These are phyloP conservation scores for Neonectria sp. DNA, from an alignment of 2,329 filamentous ascomycete genomes.

Conservation along the genomic window DNA sequence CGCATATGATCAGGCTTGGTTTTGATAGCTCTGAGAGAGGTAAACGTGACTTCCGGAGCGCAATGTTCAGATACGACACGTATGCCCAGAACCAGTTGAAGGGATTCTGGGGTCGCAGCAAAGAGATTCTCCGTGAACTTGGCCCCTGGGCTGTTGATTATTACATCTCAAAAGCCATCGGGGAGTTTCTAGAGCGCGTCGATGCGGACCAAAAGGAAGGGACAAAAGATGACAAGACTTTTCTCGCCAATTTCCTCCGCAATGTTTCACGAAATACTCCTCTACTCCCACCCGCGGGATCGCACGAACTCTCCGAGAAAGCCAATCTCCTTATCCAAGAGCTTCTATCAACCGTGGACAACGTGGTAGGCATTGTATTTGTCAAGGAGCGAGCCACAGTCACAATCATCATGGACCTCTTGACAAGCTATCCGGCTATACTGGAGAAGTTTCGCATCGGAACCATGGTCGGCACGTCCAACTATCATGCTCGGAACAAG, in stretches of 20 bases:
- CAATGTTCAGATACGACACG: conserved; percentile 63
- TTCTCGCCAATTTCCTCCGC: conserved; percentile 65
- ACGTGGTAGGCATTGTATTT: conserved; percentile 75
- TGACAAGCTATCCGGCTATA: conserved; percentile 67
- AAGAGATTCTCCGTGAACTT: conserved; percentile 69
- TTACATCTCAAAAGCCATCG: conserved; percentile 70
- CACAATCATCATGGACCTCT: conserved; percentile 70
- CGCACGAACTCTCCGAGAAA: conserved; percentile 69
- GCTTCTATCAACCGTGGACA: conserved; percentile 60
- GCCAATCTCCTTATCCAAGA: conserved; percentile 66
- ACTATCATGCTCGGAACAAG: conserved; percentile 51
- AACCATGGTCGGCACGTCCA: conserved; percentile 70
- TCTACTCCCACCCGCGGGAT: conserved; percentile 29
- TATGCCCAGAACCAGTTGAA: conserved; percentile 70
- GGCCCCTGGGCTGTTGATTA: conserved; percentile 79
- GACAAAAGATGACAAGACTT: conserved; percentile 67
- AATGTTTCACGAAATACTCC: conserved; percentile 48
- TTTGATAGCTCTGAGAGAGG: conserved; percentile 59
- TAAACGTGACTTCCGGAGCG: conserved; percentile 54
- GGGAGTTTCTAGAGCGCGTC: conserved; percentile 48
- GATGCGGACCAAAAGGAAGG: conserved; percentile 56
- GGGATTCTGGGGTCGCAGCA: conserved; percentile 65
- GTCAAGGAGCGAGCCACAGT: conserved; percentile 75
- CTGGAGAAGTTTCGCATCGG: conserved; percentile 65
- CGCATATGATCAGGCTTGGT: conserved; percentile 66